Conservation (phyloP, 768 basidiomycete genomes). For the Leccinum barrowsii region DNA sequence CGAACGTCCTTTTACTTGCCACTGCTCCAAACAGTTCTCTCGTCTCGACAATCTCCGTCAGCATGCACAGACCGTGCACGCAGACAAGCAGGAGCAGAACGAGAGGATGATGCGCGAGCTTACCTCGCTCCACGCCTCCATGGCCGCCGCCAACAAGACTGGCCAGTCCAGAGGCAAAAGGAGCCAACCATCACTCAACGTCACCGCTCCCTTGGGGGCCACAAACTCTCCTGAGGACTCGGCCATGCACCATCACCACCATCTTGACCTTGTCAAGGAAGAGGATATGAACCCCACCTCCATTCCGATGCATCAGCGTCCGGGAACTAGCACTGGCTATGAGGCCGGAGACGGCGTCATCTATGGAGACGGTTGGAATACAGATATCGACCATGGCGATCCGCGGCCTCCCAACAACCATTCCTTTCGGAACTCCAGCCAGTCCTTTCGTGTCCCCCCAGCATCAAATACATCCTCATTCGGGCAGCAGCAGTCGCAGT, state of each 20-base stretch:
- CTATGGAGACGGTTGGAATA: constrained; percentile 34
- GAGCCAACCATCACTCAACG: constrained; percentile 22
- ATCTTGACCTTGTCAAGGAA: constrained; percentile 37
- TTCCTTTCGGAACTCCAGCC: constrained; percentile 79
- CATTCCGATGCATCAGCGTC: constrained; percentile 46
- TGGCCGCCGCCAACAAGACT: constrained; percentile 55
- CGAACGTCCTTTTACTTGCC: constrained; percentile 93
- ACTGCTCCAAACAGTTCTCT: constrained; percentile 93
- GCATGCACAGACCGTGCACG: constrained; percentile 95
- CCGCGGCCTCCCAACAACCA: constrained; percentile 43
- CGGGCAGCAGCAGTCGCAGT: constrained; percentile 52
- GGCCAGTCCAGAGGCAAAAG: constrained; percentile 39
- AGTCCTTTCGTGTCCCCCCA: constrained; percentile 75
- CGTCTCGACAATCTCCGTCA: constrained; percentile 96
- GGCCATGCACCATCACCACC: constrained; percentile 12
- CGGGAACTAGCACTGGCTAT: constrained; percentile 73
- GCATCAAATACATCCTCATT: constrained; percentile 38
- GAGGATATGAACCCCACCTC: constrained; percentile 34
- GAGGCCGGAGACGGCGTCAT: constrained; percentile 43
- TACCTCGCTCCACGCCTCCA: constrained; percentile 75
- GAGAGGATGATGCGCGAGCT: constrained; percentile 91
- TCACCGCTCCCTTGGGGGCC: not conserved
- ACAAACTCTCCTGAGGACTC: constrained; percentile 16
- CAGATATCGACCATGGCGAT: constrained; percentile 37
- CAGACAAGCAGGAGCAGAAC: constrained; percentile 88